Evolutionary conservation across 164 flowering plant species (phyloP).

Genomic region (Sedum album): DNA sequence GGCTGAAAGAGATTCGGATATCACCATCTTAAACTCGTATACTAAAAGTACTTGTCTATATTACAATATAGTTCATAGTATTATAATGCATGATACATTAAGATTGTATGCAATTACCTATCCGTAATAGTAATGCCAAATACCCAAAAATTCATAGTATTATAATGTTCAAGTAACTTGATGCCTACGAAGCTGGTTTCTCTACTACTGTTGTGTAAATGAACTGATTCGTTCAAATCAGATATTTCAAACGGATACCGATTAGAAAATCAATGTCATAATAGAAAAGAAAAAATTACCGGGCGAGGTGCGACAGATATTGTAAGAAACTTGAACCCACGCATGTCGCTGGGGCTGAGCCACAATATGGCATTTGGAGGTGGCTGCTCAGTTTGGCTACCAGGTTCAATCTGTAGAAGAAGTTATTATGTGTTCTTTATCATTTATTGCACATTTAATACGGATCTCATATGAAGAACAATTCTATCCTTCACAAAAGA

Average conservation of each 20-base stretch:
- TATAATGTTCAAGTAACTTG: too few species aligned
- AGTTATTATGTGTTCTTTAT: neutral
- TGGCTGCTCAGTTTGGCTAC: conserved; percentile 95
- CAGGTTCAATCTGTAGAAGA: conserved; percentile 76
- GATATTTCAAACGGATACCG: neutral
- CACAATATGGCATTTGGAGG: conserved; percentile 82
- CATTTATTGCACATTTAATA: neutral
- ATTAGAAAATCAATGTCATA: neutral
- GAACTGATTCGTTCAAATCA: neutral
- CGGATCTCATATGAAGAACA: neutral
- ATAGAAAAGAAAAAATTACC: conserved; percentile 34
- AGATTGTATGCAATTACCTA: too few species aligned
- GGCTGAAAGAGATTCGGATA: too few species aligned
- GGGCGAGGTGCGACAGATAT: conserved; percentile 95
- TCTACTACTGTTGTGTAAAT: too few species aligned
- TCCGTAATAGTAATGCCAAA: too few species aligned
- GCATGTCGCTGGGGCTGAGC: conserved; percentile 66
- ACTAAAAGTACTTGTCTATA: too few species aligned
- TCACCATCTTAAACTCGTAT: too few species aligned
- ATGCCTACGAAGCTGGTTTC: too few species aligned
- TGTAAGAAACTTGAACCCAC: conserved; percentile 81
- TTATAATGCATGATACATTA: too few species aligned
- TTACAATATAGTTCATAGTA: neutral
- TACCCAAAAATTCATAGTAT: too few species aligned
- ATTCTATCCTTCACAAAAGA: neutral